These are phyloP conservation scores for Teratosphaeria zuluensis DNA, from an alignment of 2,329 filamentous ascomycete species.

Conservation along the genomic window DNA sequence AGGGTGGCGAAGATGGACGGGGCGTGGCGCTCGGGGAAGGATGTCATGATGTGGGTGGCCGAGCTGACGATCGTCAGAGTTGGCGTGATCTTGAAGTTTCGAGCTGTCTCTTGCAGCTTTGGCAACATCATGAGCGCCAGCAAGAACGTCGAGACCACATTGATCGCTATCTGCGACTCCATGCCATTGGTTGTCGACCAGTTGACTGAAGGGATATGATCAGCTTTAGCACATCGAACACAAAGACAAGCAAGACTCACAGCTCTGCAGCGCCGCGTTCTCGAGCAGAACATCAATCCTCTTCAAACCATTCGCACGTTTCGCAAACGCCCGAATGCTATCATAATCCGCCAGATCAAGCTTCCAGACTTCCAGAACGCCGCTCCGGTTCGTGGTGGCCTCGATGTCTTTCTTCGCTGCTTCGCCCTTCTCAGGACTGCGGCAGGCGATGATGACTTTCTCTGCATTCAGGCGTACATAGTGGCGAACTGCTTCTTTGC, in stretches of 20 bases:
- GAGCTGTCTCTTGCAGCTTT: conserved; percentile 35
- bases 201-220: background rate
- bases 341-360: conserved; percentile 31
- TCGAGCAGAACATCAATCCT: conserved; percentile 17
- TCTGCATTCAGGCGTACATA: conserved; percentile 25
- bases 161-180: conserved; percentile 41
- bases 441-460: conserved; percentile 34
- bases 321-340: conserved; percentile 23
- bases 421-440: conserved; percentile 32
- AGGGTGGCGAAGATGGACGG: conserved; percentile 24
- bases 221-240: background rate
- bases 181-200: conserved; percentile 29
- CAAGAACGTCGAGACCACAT: conserved; percentile 43
- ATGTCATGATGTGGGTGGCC: conserved; percentile 30
- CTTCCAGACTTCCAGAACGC: conserved; percentile 32
- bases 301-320: conserved; percentile 9
- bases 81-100: conserved; percentile 19
- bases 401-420: conserved; percentile 29
- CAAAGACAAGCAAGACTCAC: conserved; percentile 26
- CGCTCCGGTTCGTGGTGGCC: conserved; percentile 12
- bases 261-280: conserved; percentile 5
- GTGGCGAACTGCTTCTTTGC: conserved; percentile 32
- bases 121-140: conserved; percentile 41
- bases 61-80: conserved; percentile 29
- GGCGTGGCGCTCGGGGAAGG: conserved; percentile 22